These are phyloP conservation scores for Metschnikowia peoriensis DNA, from an alignment of 805 yeast genomes.

Conservation along the genomic window DNA sequence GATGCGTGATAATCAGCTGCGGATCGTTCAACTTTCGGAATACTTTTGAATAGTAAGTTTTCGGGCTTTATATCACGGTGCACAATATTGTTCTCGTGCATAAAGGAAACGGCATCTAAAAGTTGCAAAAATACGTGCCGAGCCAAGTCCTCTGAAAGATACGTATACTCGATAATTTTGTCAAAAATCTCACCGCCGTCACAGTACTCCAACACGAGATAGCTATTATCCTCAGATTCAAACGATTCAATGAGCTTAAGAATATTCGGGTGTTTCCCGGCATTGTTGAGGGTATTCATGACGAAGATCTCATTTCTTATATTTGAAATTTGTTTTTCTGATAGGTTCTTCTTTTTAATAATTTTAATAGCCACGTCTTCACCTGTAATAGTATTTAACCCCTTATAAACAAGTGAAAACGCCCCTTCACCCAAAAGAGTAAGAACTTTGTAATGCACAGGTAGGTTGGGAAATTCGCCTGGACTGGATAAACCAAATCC, in stretches of 20 bases:
- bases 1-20: slow-evolving; percentile 32
- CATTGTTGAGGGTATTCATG: slow-evolving; percentile 52
- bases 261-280: slow-evolving; percentile 56
- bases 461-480: slow-evolving; percentile 34
- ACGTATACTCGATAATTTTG: slow-evolving; percentile 64
- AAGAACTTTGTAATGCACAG: slow-evolving; percentile 40
- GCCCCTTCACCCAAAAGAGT: slow-evolving; percentile 79
- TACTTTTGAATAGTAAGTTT: slow-evolving; percentile 64
- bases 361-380: slow-evolving; percentile 53
- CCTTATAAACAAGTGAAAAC: slow-evolving; percentile 71
- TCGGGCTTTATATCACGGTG: slow-evolving; percentile 86
- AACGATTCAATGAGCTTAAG: slow-evolving; percentile 65
- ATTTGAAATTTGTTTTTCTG: slow-evolving; percentile 58
- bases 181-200: slow-evolving; percentile 76
- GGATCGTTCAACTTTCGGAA: slow-evolving; percentile 46
- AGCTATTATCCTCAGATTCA: slow-evolving; percentile 60
- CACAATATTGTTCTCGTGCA: slow-evolving; percentile 76
- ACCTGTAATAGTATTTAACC: slow-evolving; percentile 38
- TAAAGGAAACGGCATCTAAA: slow-evolving; percentile 60
- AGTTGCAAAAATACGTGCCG: slow-evolving; percentile 65
- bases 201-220: slow-evolving; percentile 70
- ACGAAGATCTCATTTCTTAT: slow-evolving; percentile 80
- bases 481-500: slow-evolving; percentile 6
- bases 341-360: slow-evolving; percentile 68
- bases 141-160: slow-evolving; percentile 61